These are phyloP conservation scores for Wickerhamiella vanderwaltii DNA, from an alignment of 805 yeast species.

Conservation along the genomic window DNA sequence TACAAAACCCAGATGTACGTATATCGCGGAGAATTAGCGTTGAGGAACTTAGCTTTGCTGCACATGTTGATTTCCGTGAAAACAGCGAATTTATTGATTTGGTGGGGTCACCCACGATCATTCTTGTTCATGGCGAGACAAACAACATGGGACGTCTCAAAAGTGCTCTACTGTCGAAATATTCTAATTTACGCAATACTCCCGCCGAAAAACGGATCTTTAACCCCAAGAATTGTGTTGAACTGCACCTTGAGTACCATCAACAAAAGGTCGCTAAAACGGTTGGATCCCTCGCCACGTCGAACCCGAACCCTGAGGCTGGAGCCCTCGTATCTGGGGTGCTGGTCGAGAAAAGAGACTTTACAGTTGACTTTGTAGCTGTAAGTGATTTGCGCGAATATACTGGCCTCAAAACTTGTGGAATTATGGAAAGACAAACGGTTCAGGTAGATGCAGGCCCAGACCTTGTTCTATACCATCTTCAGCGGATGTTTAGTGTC, in stretches of 20 bases:
- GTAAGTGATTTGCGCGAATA: conserved; percentile 81
- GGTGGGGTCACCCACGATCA: conserved; percentile 73
- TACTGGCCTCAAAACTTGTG: conserved; percentile 74
- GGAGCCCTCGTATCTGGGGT: conserved; percentile 60
- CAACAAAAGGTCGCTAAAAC: conserved; percentile 78
- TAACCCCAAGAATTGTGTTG: conserved; percentile 86
- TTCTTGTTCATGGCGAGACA: conserved; percentile 92
- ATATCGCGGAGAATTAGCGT: conserved; percentile 79
- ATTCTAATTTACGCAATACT: conserved; percentile 67
- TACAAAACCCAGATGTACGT: conserved; percentile 63
- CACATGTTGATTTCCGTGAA: conserved; percentile 94
- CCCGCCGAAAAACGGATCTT: conserved; percentile 82
- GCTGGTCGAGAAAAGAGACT: conserved; percentile 70
- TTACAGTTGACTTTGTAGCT: conserved; percentile 70
- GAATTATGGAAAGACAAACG: conserved; percentile 70
- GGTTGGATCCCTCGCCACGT: conserved; percentile 44
- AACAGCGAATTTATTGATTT: conserved; percentile 82
- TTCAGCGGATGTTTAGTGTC: conserved; percentile 83
- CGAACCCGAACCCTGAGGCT: conserved; percentile 30
- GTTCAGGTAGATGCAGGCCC: conserved; percentile 69
- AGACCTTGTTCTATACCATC: conserved; percentile 74
- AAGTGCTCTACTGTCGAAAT: conserved; percentile 81
- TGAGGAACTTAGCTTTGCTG: conserved; percentile 97
- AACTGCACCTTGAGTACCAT: conserved; percentile 59
- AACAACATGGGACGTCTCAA: conserved; percentile 98